Conservation (phyloP, 352 stramenopile species). For the Bremia lactucae region DNA sequence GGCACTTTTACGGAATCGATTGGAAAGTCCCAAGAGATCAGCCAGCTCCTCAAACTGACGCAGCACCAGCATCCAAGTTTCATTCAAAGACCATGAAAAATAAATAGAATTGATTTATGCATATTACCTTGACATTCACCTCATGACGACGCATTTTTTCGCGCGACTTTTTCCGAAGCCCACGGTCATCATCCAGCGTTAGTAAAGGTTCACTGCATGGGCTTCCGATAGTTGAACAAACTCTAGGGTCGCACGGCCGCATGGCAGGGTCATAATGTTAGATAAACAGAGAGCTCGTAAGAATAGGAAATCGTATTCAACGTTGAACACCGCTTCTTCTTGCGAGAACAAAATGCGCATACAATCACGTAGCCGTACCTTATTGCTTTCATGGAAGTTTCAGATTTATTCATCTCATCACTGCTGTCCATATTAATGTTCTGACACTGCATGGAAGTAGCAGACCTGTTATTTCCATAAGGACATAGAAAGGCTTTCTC, state of each 20-base stretch:
- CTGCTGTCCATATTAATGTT: constrained; percentile 24
- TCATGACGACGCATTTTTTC: constrained; percentile 74
- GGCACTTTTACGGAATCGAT: constrained; percentile 61
- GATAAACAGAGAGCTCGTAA: constrained; percentile 18
- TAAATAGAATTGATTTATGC: no score
- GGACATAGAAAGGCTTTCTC: no score
- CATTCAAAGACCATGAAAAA: no score
- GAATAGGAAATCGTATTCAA: constrained; percentile 4
- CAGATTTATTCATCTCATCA: constrained; percentile 5
- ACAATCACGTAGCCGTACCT: no score
- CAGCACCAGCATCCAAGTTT: no score
- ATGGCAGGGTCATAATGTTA: constrained; percentile 33
- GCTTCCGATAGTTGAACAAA: constrained; percentile 38
- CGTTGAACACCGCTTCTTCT: no score
- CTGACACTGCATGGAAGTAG: constrained; percentile 19
- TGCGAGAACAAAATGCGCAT: constrained; percentile 26
- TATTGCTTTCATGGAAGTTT: no score
- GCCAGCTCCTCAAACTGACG: constrained; percentile 73
- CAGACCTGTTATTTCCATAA: constrained; percentile 17
- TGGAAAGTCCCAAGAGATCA: constrained; percentile 54
- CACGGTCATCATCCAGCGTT: constrained; percentile 41
- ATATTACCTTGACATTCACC: constrained; percentile 75
- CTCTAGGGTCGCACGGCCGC: constrained; percentile 31
- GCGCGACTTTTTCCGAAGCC: constrained; percentile 61
- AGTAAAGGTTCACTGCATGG: constrained; percentile 5